Base-by-base conservation (phyloP, 495 filamentous ascomycete genomes). In the Entonaema liquescens region DNA sequence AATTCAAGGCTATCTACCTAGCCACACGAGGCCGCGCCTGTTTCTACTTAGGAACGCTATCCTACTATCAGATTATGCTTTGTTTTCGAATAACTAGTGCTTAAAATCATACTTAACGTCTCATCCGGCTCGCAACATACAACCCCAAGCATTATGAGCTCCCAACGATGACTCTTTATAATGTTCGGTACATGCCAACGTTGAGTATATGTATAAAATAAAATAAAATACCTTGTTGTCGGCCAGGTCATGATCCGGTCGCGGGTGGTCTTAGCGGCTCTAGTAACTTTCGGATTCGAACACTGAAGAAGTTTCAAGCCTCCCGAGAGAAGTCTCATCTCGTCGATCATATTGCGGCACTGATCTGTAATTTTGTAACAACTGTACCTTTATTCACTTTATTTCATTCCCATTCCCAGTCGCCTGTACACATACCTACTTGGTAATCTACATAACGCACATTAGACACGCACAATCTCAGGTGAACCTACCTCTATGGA, bases 201-300 rank as follows among this genome's bases (percentile, higher is more conserved):
- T n/a, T n/a, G n/a, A n/a, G n/a, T n/a, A n/a, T n/a, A n/a, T n/a
- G n/a, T n/a, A n/a, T n/a, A n/a, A n/a, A n/a, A n/a, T n/a, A n/a
- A n/a, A n/a, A n/a, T n/a, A n/a, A n/a, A 59, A 44, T 44, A 36
- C 36, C 59, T 53, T 49, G 68, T 64, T 1, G 28, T 44, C 75
- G 77, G 77, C 76, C 73, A 71, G 65, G 44, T 72, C 66, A 63
- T 59, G 77, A 71, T 74, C 75, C 77, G 75, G 77, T 79, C 71
- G 67, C 76, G 75, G 70, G 71, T 52, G 60, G 67, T 40, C 69
- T 52, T 65, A 68, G 44, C 59, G 56, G 59, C 65, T 55, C 54
- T 50, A 58, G 58, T 50, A 57, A 50, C 35, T 60, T 60, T 70
- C 59, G 60, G 70, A 59, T 71, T 70, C 65, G 67, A 76, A 55